Evolutionary conservation across 495 filamentous ascomycete species (phyloP), one percentile per base, ranked within the genome.

Genomic region (Aspergillus baeticus): DNA sequence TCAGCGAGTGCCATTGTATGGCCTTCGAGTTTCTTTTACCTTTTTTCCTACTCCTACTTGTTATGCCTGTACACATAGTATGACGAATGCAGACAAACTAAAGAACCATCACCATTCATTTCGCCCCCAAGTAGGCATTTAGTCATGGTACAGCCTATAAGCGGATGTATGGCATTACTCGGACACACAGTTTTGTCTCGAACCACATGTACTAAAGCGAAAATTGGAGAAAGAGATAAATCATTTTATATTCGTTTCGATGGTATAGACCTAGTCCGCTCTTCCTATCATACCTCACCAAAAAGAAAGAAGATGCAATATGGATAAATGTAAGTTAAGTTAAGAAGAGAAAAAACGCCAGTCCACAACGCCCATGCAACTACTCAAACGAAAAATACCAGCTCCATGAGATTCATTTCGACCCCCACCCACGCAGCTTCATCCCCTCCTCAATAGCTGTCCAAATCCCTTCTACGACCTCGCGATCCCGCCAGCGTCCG

Each of bases 401-500:
- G 5, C 1, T 17, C 10, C 8, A 45, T 35, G 11, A 38, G 21
- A 13, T 29, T 62, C 61, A 74, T 42, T 75, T 76, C 11, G 65
- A 70, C 76, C 80, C 82, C 92, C 92, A 96, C 6, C 94, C 94
- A 62, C 85, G 89, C 46, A 76, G 75, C 62, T 84, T 83, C 94
- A 98, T 97, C 49, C 87, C 84, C 60, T 84, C 84, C 78, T 98
- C 94, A 61, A 98, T 88, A 11, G 81, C 78, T 60, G 87, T 87
- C 94, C 94, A 98, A 51, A 98, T 90, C 39, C 80, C 80, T 83
- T 98, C 94, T 33, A 96, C 91, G 37, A 96, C 86, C 76, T 98
- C 94, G 10, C 91, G 73, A 74, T 98, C 94, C 58, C 94, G 77
- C 87, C 92, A 98, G 51, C 94, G 77, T 36, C 87, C 86, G 42